Evolutionary conservation across 176 grass and related monocot genomes (phyloP).

Genomic region (Chloris gayana): DNA sequence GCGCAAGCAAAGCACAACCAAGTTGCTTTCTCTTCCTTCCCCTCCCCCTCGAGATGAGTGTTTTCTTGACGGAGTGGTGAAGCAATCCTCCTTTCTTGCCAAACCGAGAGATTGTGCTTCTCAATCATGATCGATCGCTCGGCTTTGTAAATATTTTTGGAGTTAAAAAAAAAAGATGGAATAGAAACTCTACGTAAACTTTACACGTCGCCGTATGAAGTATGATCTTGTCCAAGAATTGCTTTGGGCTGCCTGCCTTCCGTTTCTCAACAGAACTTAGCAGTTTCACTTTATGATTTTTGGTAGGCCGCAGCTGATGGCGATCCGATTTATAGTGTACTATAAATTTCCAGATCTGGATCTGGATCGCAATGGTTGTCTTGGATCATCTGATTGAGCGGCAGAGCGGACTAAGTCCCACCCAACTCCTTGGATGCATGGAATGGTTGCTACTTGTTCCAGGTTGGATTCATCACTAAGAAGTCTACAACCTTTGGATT

Average conservation of each 20-base stretch:
- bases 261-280: neutral
- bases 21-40: neutral
- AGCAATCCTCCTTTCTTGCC: neutral
- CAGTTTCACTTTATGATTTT: neutral
- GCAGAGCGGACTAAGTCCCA: too few relatives aligned
- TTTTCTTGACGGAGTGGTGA: neutral
- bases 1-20: neutral
- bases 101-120: neutral
- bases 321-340: too few relatives aligned
- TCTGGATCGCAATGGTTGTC: too few relatives aligned
- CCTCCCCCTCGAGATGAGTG: too few relatives aligned
- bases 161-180: neutral
- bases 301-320: too few relatives aligned
- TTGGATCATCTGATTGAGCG: too few relatives aligned
- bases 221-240: neutral
- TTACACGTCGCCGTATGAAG: neutral
- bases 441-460: neutral
- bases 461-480: neutral
- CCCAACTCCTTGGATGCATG: too few relatives aligned
- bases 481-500: neutral
- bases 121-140: neutral
- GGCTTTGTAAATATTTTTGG: constrained; percentile 28
- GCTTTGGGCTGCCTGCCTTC: neutral
- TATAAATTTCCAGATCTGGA: too few relatives aligned
- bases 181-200: neutral